A percentile compares a stretch with the other conserved stretches of the same genome.
phyloP scores from a whole-genome alignment of 495 filamentous ascomycete species.

The Aspergillus wentii region DNA sequence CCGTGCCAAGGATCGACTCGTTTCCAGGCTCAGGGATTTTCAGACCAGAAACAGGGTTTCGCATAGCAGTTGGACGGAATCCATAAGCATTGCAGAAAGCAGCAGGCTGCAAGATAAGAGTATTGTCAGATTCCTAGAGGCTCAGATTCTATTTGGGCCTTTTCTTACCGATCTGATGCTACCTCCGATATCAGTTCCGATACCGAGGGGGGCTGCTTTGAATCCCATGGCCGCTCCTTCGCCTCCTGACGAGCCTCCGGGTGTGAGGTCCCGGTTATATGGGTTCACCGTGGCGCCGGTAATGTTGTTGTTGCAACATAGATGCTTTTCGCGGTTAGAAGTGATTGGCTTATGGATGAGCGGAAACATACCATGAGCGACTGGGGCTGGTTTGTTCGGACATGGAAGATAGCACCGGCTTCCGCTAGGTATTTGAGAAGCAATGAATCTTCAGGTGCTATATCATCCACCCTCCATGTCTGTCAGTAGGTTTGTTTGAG shows the following conservation, averaged over 20 bases:
- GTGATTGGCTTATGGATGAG: background rate
- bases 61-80: conserved; percentile 50
- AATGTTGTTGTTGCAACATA: conserved; percentile 54
- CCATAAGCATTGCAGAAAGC: conserved; percentile 55
- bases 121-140: no score
- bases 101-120: no score
- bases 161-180: conserved; percentile 56
- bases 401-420: conserved; percentile 54
- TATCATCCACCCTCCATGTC: conserved; percentile 25
- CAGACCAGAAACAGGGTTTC: conserved; percentile 43
- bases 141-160: no score
- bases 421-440: conserved; percentile 27
- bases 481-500: background rate
- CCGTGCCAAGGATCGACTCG: conserved; percentile 55
- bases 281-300: conserved; percentile 64
- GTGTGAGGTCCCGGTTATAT: conserved; percentile 46
- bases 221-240: conserved; percentile 63
- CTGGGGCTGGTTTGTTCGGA: conserved; percentile 60
- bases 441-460: conserved; percentile 30
- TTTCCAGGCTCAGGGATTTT: conserved; percentile 47
- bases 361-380: conserved; percentile 31
- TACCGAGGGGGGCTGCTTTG: conserved; percentile 56
- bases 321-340: conserved; percentile 24
- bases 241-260: conserved; percentile 63
- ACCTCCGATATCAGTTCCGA: conserved; percentile 65